A percentile compares a stretch with the other conserved stretches of the same genome.
phyloP scores from a whole-genome alignment of 805 yeast species.

The Blastobotrys americana region DNA sequence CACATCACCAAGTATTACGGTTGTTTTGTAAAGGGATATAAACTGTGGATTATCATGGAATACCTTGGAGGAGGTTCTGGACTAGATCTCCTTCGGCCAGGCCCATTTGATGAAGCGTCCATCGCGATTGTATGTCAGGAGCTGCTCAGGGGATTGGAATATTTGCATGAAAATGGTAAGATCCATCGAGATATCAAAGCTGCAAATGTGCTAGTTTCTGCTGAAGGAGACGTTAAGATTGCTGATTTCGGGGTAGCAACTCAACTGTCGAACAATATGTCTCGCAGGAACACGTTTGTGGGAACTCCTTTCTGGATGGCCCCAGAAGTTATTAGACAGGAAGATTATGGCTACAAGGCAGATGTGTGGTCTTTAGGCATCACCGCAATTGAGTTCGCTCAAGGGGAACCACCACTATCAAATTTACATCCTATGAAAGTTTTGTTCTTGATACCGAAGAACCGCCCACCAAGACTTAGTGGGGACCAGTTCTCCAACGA shows the following conservation, averaged over 20 bases:
- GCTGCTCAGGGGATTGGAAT: constrained; percentile 52
- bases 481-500: constrained; percentile 35
- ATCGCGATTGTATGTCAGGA: constrained; percentile 50
- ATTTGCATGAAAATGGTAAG: constrained; percentile 60
- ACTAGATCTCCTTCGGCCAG: constrained; percentile 51
- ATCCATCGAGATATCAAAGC: constrained; percentile 94
- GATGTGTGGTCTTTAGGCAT: constrained; percentile 80
- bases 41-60: constrained; percentile 78
- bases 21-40: constrained; percentile 60
- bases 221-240: constrained; percentile 67
- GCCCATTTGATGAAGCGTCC: constrained; percentile 49
- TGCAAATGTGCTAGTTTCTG: constrained; percentile 73
- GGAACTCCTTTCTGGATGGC: constrained; percentile 91
- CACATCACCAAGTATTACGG: constrained; percentile 66
- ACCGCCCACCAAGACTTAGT: constrained; percentile 39
- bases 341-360: constrained; percentile 59
- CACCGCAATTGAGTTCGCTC: constrained; percentile 64
- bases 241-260: constrained; percentile 98
- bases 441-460: constrained; percentile 43
- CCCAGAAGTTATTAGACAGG: constrained; percentile 93
- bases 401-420: constrained; percentile 64
- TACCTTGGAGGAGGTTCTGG: constrained; percentile 73
- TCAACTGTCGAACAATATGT: constrained; percentile 51
- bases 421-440: constrained; percentile 52
- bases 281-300: constrained; percentile 41